Percentiles rank a stretch among this genome's conserved stretches.
Evolutionary conservation across 2,329 filamentous ascomycete genomes (phyloP).

Genomic region (Botryotinia globosa): DNA sequence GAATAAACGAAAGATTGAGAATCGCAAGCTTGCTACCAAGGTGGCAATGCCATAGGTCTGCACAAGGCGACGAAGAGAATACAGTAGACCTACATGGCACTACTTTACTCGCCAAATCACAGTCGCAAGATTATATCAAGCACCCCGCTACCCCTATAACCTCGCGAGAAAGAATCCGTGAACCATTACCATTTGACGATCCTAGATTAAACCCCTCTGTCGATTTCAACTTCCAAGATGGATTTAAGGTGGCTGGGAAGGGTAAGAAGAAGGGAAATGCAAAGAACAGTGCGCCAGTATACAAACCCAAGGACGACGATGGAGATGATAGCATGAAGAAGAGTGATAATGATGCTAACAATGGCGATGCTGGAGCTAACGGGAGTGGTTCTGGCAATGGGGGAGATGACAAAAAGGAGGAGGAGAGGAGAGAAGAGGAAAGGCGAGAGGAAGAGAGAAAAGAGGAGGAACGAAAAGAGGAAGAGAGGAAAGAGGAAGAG

Average conservation of each 20-base stretch:
- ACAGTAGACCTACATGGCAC: slow-evolving; percentile 31
- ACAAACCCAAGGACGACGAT: slow-evolving; percentile 40
- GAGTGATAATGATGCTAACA: slow-evolving; percentile 40
- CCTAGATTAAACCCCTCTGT: slow-evolving; percentile 48
- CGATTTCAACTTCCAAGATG: slow-evolving; percentile 56
- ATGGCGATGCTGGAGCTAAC: slow-evolving; percentile 37
- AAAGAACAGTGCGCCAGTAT: slow-evolving; percentile 44
- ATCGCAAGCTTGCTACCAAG: slow-evolving; percentile 24
- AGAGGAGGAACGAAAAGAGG: too few species aligned
- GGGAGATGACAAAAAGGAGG: slow-evolving; percentile 37
- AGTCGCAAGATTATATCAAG: slow-evolving; percentile 28
- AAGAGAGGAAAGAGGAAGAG: slow-evolving; percentile 48
- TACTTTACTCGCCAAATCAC: slow-evolving; percentile 33
- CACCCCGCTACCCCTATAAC: slow-evolving; percentile 28
- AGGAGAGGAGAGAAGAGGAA: slow-evolving; percentile 48
- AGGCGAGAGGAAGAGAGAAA: slow-evolving; percentile 49
- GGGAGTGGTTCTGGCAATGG: slow-evolving; percentile 39
- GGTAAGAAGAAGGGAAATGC: slow-evolving; percentile 43
- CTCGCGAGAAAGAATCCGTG: slow-evolving; percentile 24
- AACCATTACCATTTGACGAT: slow-evolving; percentile 44
- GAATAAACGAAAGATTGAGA: slow-evolving; percentile 29
- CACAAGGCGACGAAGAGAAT: slow-evolving; percentile 25
- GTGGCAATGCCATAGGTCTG: slow-evolving; percentile 24
- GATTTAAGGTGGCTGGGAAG: slow-evolving; percentile 55
- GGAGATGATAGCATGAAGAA: slow-evolving; percentile 48